Base-by-base conservation (phyloP, 352 stramenopile genomes). In the Thalassiosira hispida region DNA sequence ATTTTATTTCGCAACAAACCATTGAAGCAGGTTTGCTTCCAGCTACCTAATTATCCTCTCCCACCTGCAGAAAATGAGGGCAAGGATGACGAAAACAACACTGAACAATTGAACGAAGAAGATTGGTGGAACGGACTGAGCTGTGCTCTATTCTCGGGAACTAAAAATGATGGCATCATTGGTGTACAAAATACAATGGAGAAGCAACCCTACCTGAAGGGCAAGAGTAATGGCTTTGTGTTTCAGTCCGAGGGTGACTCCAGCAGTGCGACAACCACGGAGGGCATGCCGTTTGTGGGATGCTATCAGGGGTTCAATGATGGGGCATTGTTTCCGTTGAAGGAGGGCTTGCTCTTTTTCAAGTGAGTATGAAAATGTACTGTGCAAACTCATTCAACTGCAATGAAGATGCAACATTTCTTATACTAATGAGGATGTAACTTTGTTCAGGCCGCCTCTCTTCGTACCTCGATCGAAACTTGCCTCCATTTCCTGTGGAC, bases 331-430 rank as follows among this genome's bases (percentile, higher is more conserved):
- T 93, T 80, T 75, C 88, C 88, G 3, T 46, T 93, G n/a, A 35
- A 61, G n/a, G 81, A 92, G 59, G 88, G 88, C 35, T 65, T 93
- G 9, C 60, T 92, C 12, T 93, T 92, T 72, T 91, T 87, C 83
- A 90, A 89, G 70, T 77, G 55, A 52, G 72, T 72, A 20, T 33
- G 1, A 44, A 29, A 16, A 47, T 27, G 52, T 53, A 27, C 16
- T 20, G 0, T 47, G 22, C 27, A 29, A 31, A 23, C 14, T 59
- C 3, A 47, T 20, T 31, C 25, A 40, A 35, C 4, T 64, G 31
- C 53, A 18, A 61, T 29, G 8, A 38, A 8, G 3, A n/a, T 57
- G 27, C 11, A 64, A n/a, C 18, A 2, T 47, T 49, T n/a, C n/a
- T 59, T 16, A 47, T 20, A 46, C 25, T 62, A 18, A 61, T 29